These are phyloP conservation scores for Cytospora piceae DNA, from an alignment of 2,329 filamentous ascomycete species.

Conservation along the genomic window DNA sequence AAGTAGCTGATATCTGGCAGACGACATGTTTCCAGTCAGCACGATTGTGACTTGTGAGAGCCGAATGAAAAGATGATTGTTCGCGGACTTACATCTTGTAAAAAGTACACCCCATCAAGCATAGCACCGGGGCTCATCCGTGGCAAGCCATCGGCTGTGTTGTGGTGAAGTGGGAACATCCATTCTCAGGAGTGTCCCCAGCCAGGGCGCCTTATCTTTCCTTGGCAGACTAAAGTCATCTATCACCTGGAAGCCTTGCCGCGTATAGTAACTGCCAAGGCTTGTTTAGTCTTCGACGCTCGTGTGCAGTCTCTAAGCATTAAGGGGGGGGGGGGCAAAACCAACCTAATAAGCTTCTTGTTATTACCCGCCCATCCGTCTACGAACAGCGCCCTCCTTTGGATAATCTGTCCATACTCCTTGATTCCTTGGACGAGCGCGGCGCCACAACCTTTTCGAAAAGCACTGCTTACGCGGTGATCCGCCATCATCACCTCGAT, in stretches of 20 bases:
- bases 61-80: too few relatives aligned
- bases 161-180: background rate
- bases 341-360: slow-evolving; percentile 3
- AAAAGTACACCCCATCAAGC: too few relatives aligned
- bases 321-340: background rate
- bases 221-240: slow-evolving; percentile 8
- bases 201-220: slow-evolving; percentile 11
- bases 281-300: background rate
- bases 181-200: slow-evolving; percentile 8
- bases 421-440: slow-evolving; percentile 6
- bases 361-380: slow-evolving; percentile 16
- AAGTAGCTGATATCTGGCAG: too few relatives aligned
- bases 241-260: slow-evolving; percentile 7
- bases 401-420: background rate
- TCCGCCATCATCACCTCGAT: slow-evolving; percentile 12
- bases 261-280: slow-evolving; percentile 2
- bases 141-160: too few relatives aligned
- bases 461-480: slow-evolving; percentile 6
- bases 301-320: background rate
- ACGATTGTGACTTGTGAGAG: too few relatives aligned
- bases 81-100: too few relatives aligned
- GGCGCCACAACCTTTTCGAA: background rate
- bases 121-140: too few relatives aligned
- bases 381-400: slow-evolving; percentile 2
- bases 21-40: too few relatives aligned